Percentiles rank a stretch among this genome's conserved stretches.
Evolutionary conservation across 1,139 yeast genomes (phyloP).

Genomic region (Insectozyma bohioensis): DNA sequence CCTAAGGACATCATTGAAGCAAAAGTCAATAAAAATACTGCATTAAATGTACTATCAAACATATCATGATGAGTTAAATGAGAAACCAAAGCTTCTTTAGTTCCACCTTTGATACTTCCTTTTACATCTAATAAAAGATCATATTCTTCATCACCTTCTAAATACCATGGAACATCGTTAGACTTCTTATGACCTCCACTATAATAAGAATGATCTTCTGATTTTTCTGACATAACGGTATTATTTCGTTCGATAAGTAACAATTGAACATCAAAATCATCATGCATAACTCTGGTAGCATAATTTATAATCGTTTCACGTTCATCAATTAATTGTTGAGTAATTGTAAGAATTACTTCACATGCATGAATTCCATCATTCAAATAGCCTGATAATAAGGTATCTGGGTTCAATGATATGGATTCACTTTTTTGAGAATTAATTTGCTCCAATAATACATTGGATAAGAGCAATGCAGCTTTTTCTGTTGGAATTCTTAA

Average conservation of each 20-base stretch:
- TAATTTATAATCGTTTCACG: slow-evolving; percentile 68
- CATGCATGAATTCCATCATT: slow-evolving; percentile 46
- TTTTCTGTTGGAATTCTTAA: slow-evolving; percentile 48
- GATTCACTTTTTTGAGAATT: slow-evolving; percentile 34
- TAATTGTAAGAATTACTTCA: slow-evolving; percentile 42
- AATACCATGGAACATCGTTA: slow-evolving; percentile 69
- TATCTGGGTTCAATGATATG: slow-evolving; percentile 50
- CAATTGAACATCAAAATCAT: slow-evolving; percentile 63
- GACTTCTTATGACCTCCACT: slow-evolving; percentile 36
- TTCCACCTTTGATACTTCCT: slow-evolving; percentile 83
- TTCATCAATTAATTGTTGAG: slow-evolving; percentile 64
- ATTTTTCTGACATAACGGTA: slow-evolving; percentile 42
- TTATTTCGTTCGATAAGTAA: slow-evolving; percentile 62
- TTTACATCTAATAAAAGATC: slow-evolving; percentile 71
- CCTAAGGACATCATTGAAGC: slow-evolving; percentile 71
- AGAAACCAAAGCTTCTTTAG: slow-evolving; percentile 75
- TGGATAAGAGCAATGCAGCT: slow-evolving; percentile 48
- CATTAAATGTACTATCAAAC: slow-evolving; percentile 66
- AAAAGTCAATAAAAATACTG: slow-evolving; percentile 73
- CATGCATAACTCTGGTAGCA: slow-evolving; percentile 76
- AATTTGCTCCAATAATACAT: slow-evolving; percentile 40
- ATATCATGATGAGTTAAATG: slow-evolving; percentile 80
- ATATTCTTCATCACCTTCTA: slow-evolving; percentile 75
- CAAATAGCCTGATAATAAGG: slow-evolving; percentile 46
- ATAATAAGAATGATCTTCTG: slow-evolving; percentile 37